These are phyloP conservation scores for Candida tibetensis DNA, from an alignment of 805 yeast species.

Conservation along the genomic window DNA sequence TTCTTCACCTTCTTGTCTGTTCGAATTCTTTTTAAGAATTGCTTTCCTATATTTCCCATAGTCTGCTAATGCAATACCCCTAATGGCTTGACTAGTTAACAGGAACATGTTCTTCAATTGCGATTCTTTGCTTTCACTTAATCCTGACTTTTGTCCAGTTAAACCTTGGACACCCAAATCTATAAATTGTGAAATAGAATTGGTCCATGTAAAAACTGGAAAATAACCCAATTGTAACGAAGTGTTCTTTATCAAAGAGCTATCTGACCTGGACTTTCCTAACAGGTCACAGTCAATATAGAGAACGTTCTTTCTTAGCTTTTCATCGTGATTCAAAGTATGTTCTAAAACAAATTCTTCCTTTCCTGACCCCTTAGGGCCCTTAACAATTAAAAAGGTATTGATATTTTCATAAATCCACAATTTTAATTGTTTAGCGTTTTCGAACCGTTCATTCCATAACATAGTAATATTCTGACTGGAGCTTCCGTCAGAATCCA, in stretches of 20 bases:
- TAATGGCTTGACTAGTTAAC: conserved; percentile 68
- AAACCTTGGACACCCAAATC: conserved; percentile 87
- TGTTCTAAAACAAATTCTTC: conserved; percentile 70
- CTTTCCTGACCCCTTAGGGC: conserved; percentile 97
- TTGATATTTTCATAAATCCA: conserved; percentile 89
- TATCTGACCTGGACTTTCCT: conserved; percentile 71
- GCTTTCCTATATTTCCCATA: conserved; percentile 27
- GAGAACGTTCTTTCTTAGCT: conserved; percentile 46
- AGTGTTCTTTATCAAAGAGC: conserved; percentile 60
- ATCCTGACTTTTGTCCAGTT: conserved; percentile 91
- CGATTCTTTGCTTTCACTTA: conserved; percentile 76
- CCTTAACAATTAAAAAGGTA: conserved; percentile 84
- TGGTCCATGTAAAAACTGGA: conserved; percentile 93
- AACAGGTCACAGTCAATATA: conserved; percentile 77
- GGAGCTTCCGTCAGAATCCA: conserved; percentile 19
- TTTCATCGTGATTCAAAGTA: conserved; percentile 54
- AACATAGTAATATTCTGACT: conserved; percentile 26
- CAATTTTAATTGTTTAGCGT: conserved; percentile 63
- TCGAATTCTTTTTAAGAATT: conserved; percentile 17
- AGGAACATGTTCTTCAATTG: conserved; percentile 80
- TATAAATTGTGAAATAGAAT: conserved; percentile 69
- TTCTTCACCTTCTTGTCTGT: conserved; percentile 20
- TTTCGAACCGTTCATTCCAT: conserved; percentile 72
- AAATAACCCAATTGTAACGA: conserved; percentile 83
- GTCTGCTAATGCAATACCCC: conserved; percentile 49